A percentile compares a stretch with the other conserved stretches of the same genome.
These are phyloP conservation scores for Aurantiochytrium sp. DNA, from an alignment of 108 stramenopile genomes.

Conservation along the genomic window DNA sequence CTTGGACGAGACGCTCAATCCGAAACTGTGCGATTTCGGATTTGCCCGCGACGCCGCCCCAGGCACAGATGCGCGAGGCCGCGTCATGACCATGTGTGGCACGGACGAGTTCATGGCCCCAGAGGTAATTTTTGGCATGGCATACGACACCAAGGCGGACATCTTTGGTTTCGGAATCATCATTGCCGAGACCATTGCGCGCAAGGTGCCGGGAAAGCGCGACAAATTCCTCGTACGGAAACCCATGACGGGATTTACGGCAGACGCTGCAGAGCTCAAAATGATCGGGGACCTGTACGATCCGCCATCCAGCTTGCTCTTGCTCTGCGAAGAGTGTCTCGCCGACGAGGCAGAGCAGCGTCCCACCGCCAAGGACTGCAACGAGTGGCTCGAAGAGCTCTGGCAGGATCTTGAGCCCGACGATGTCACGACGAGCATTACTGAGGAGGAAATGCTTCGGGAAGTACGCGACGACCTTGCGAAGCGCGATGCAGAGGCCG, in stretches of 20 bases:
- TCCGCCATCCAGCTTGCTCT: background rate
- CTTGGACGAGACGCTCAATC: conserved; percentile 9
- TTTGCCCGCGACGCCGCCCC: conserved; percentile 10
- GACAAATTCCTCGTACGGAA: background rate
- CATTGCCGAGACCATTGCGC: background rate
- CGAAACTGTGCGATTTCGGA: conserved; percentile 23
- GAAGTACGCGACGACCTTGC: background rate
- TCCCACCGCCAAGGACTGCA: background rate
- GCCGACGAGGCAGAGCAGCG: conserved; percentile 20
- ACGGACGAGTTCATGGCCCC: conserved; percentile 36
- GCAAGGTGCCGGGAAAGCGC: conserved; percentile 8
- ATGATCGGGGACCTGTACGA: background rate
- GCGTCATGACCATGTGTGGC: conserved; percentile 29
- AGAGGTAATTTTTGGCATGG: conserved; percentile 23
- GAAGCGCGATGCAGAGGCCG: background rate
- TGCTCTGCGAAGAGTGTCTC: conserved; percentile 16
- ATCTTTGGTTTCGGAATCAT: conserved; percentile 22
- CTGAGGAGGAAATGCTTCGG: background rate
- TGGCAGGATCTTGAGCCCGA: background rate
- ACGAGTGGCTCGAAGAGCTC: conserved; percentile 7
- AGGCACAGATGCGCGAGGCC: background rate
- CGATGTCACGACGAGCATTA: background rate
- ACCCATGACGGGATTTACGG: background rate
- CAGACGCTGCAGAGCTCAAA: background rate
- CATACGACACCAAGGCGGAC: conserved; percentile 3